phyloP scores from a whole-genome alignment of 306 rosid genomes.

The Trichosanthes cucumerina region DNA sequence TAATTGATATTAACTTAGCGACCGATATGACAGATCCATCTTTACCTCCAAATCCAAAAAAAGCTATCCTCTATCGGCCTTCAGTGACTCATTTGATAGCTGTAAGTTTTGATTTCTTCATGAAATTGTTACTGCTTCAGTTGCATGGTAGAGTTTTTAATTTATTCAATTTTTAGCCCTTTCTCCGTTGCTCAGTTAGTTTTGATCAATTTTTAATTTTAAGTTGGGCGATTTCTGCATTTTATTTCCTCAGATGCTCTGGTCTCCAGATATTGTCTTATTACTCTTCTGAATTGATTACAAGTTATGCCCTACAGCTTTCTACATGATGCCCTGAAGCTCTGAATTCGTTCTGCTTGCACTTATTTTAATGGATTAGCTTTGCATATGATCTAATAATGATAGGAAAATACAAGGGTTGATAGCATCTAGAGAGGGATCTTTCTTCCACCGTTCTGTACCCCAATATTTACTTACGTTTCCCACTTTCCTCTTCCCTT shows the following conservation, averaged over 20 bases:
- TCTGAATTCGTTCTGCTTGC: not conserved
- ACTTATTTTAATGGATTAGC: not conserved
- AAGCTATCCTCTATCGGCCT: conserved; percentile 84
- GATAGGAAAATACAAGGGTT: not conserved
- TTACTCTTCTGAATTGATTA: not conserved
- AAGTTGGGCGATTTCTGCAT: not conserved
- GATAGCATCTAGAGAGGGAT: not conserved
- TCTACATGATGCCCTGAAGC: not conserved
- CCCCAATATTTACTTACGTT: not conserved
- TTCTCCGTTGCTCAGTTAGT: not conserved
- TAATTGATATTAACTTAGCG: conserved; percentile 74
- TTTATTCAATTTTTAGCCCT: not conserved
- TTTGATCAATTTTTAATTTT: not conserved
- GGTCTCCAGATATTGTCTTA: not conserved
- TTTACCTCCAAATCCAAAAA: conserved; percentile 80
- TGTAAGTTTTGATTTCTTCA: conserved; percentile 38
- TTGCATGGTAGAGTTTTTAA: not conserved
- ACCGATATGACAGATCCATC: conserved; percentile 82
- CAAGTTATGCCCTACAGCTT: not conserved
- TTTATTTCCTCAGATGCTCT: not conserved
- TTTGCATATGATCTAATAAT: not conserved
- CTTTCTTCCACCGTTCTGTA: not conserved
- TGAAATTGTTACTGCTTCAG: not conserved
- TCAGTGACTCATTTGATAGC: conserved; percentile 85
- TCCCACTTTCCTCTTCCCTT: not conserved